phyloP scores from a whole-genome alignment of 768 basidiomycete genomes.

The Hydnomerulius pinastri region DNA sequence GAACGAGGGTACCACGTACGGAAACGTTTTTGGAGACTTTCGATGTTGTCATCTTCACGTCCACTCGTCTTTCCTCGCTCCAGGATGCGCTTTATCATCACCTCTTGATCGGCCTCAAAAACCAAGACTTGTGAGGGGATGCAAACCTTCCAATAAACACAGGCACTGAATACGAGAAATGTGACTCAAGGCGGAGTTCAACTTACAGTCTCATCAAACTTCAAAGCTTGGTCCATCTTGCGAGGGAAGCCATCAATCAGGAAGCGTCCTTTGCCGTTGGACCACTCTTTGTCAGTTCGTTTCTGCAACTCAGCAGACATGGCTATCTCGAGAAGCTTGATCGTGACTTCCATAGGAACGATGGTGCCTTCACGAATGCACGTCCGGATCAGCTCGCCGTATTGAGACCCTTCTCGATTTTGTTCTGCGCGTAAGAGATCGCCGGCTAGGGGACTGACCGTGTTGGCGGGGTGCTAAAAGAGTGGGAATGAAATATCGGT shows the following conservation, averaged over 20 bases:
- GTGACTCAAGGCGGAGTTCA: background rate
- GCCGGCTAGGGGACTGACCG: constrained; percentile 61
- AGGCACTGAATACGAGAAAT: background rate
- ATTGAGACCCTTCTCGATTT: constrained; percentile 77
- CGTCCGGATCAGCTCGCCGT: constrained; percentile 80
- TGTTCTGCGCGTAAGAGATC: constrained; percentile 97
- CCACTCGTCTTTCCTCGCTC: constrained; percentile 94
- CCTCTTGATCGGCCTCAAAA: constrained; percentile 84
- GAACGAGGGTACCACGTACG: constrained; percentile 45
- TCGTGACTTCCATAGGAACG: constrained; percentile 95
- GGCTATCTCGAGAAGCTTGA: constrained; percentile 92
- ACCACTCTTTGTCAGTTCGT: constrained; percentile 58
- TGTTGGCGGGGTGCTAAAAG: constrained; percentile 10
- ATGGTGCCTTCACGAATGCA: constrained; percentile 92
- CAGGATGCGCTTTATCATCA: constrained; percentile 83
- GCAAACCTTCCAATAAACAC: constrained; percentile 62
- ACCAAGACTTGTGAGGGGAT: constrained; percentile 77
- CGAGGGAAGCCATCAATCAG: constrained; percentile 97
- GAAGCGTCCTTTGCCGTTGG: constrained; percentile 76
- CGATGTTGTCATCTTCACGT: constrained; percentile 90
- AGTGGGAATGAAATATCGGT: constrained; percentile 15
- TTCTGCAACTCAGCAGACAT: constrained; percentile 66
- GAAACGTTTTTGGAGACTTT: constrained; percentile 97
- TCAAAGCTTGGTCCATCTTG: constrained; percentile 96
- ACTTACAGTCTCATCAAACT: constrained; percentile 83